Base-by-base conservation (phyloP, 2,329 filamentous ascomycete genomes). In the Aspergillus sp. region DNA sequence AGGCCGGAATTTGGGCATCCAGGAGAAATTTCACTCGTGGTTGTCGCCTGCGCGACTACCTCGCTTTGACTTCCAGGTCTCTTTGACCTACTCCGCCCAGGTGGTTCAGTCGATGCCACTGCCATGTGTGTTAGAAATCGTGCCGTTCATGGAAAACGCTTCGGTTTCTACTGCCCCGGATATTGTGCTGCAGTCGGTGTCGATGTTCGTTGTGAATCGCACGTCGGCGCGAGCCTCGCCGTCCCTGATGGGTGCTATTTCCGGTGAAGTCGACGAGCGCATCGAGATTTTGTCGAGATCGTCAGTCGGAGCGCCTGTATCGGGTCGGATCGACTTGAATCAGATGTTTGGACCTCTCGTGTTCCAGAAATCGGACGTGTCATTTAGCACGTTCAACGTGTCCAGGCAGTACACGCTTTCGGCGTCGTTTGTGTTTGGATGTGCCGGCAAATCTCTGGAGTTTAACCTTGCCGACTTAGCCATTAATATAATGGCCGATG, bases 11-110 rank as follows among this genome's bases (percentile, higher is more conserved):
- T 18, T 63, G 11, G 55, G 29, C 1, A 10, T 59, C 2, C 54
- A 54, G 14, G 62, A 64, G 18, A 66, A 57, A 39, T 39, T 65
- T 2, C 56, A 56, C 22, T 59, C 60, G 2, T 60, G 58, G 64
- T 42, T 63, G n/a, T 58, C 55, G 20, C 53, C 62, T 1, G 36
- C 49, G 16, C 64, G 58, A n/a, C 42, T 64, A 7, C 60, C 63
- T n/a, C 50, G 52, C 10, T 65, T 64, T 50, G 59, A 57, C 45
- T 65, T 66, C 29, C 55, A 50, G 4, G 60, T 56, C 1, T 49
- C 50, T 1, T 59, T 66, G 11, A 18, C 24, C 12, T 66, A 65
- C 50, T 55, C 60, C 6, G 59, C 49, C 0, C 29, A 55, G 1
- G 51, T 66, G 20, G 11, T 55, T 9, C 53, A 60, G 42, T 56